Conservation (phyloP, 2,329 filamentous ascomycete genomes). For the Didymella segeticola region DNA sequence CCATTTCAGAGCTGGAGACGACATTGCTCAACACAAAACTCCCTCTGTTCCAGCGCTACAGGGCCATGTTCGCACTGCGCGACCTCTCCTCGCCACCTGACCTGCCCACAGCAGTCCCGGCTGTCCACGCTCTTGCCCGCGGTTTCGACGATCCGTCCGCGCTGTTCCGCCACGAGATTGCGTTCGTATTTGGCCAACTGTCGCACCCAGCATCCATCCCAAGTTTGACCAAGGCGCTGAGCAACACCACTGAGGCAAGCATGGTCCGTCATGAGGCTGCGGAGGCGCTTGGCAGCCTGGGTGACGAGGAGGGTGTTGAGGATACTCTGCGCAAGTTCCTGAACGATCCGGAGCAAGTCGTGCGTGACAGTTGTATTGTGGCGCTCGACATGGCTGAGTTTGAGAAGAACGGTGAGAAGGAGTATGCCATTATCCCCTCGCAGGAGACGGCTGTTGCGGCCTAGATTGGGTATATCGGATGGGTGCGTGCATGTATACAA, state of each 20-base stretch:
- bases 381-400: conserved; percentile 98
- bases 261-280: conserved; percentile 99
- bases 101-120: conserved; percentile 86
- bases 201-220: conserved; percentile 97
- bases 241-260: conserved; percentile 80
- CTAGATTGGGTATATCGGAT: conserved; percentile 15
- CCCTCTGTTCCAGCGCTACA: conserved; percentile 90
- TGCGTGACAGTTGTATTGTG: conserved; percentile 92
- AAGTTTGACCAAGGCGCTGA: conserved; percentile 78
- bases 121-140: conserved; percentile 82
- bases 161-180: conserved; percentile 96
- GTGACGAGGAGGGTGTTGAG: conserved; percentile 92
- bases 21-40: conserved; percentile 78
- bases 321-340: conserved; percentile 82
- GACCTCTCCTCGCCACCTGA: conserved; percentile 94
- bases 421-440: conserved; percentile 87
- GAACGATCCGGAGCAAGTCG: conserved; percentile 89
- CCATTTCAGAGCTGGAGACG: conserved; percentile 76
- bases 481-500: conserved; percentile 25
- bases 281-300: conserved; percentile 91
- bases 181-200: conserved; percentile 96
- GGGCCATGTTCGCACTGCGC: conserved; percentile 96
- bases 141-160: conserved; percentile 87
- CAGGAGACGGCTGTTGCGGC: conserved; percentile 39
- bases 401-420: conserved; percentile 84